Conservation (phyloP, 2,329 filamentous ascomycete genomes). For the Knufia petricola region DNA sequence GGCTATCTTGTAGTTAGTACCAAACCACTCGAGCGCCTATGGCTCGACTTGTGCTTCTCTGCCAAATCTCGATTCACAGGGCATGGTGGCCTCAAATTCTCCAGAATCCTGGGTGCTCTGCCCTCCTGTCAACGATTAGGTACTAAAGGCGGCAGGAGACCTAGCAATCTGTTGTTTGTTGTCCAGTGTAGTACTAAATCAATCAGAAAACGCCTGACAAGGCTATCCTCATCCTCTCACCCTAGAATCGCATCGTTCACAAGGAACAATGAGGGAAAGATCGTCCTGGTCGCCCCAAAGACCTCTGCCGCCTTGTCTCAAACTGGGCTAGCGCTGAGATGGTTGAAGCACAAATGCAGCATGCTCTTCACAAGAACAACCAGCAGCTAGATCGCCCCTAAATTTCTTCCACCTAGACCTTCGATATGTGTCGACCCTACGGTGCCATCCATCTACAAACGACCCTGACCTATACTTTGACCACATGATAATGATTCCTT, state of each 20-base stretch:
- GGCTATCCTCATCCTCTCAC: not conserved
- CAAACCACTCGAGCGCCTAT: too few species aligned
- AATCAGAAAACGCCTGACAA: slow-evolving; percentile 6
- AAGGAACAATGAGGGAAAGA: not conserved
- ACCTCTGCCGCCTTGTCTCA: not conserved
- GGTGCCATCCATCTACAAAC: not conserved
- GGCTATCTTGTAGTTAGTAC: too few species aligned
- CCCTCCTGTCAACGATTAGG: too few species aligned
- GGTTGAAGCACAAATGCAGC: too few species aligned
- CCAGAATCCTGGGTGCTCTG: too few species aligned
- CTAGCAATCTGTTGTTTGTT: not conserved
- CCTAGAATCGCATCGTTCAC: not conserved
- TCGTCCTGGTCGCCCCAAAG: not conserved
- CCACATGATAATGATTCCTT: not conserved
- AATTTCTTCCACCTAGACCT: not conserved
- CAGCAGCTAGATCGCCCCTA: not conserved
- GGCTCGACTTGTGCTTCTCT: too few species aligned
- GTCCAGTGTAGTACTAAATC: not conserved
- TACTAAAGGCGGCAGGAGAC: not conserved
- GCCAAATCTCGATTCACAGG: too few species aligned
- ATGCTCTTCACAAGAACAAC: too few species aligned
- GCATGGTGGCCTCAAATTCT: not conserved
- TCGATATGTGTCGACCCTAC: not conserved
- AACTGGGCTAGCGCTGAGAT: too few species aligned
- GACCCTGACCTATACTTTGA: not conserved